Percentiles rank a stretch among this genome's conserved stretches.
Evolutionary conservation across 1,139 yeast species (phyloP).

Genomic region (Yamadazyma epiphylla): DNA sequence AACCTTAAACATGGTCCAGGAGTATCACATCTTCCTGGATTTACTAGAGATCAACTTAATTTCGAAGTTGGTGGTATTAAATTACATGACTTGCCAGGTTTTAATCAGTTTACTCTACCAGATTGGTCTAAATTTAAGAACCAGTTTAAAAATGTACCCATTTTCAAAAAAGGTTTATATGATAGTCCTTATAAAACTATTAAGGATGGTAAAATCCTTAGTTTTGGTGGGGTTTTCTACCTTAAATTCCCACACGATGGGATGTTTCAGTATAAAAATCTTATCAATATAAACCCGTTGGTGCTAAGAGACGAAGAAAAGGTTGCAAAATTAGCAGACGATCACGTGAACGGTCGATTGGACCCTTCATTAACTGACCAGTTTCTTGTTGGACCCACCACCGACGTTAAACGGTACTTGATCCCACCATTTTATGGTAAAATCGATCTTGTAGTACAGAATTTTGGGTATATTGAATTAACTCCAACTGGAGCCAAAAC

Average conservation of each 20-base stretch:
- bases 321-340: slow-evolving; percentile 3
- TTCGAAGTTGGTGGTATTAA: slow-evolving; percentile 26
- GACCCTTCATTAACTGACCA: slow-evolving; percentile 5
- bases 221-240: slow-evolving; percentile 62
- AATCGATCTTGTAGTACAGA: slow-evolving; percentile 64
- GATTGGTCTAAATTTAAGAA: slow-evolving; percentile 28
- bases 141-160: slow-evolving; percentile 13
- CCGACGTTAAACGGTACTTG: slow-evolving; percentile 37
- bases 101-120: slow-evolving; percentile 20
- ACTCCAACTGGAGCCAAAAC: slow-evolving; percentile 54
- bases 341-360: slow-evolving; percentile 1
- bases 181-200: slow-evolving; percentile 34
- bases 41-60: slow-evolving; percentile 46
- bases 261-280: slow-evolving; percentile 38
- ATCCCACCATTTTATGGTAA: slow-evolving; percentile 70
- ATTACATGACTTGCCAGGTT: slow-evolving; percentile 58
- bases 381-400: slow-evolving; percentile 9
- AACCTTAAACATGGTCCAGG: slow-evolving; percentile 36
- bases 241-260: slow-evolving; percentile 31
- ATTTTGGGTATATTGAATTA: slow-evolving; percentile 63
- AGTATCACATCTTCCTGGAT: slow-evolving; percentile 51
- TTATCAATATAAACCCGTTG: slow-evolving; percentile 27
- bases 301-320: slow-evolving; percentile 25
- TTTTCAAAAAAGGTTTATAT: slow-evolving; percentile 32
- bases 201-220: slow-evolving; percentile 42